Base-by-base conservation (phyloP, 225 moss, liverwort and hornwort genomes). In the Thuidium tamariscinum region DNA sequence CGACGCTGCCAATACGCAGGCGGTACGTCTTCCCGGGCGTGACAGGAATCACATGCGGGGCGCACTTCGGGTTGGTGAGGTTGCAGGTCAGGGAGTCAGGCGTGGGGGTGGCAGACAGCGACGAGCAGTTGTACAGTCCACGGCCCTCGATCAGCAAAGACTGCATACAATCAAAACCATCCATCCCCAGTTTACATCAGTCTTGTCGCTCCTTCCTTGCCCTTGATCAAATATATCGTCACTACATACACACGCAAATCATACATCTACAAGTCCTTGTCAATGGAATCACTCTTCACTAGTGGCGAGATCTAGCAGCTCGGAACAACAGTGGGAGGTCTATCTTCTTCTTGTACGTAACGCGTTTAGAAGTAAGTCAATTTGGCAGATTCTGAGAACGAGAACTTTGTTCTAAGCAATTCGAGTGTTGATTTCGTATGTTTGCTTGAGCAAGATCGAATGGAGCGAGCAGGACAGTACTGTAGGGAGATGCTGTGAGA, bases 1-100 rank as follows among this genome's bases (percentile, higher is more conserved):
- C 84, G 65, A 93, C 92, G 83, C 92, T 94, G 62, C 85, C 91
- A 41, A 94, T 85, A 44, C 93, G 92, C 69, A 93, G 66, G 68
- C 92, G 89, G 77, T 92, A 93, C 12, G 92, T 92, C 61, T 90
- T 93, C 8, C 94, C 94, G 26, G 88, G 83, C 15, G 87, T 83
- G 41, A 93, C 94, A 6, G 91, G 68, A 16, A 93, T 77, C 64
- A 89, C 85, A 81, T 89, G 89, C 5, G 94, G 92, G 60, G 82
- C 39, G 87, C 94, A 92, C 74, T 85, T 86, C 27, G 90, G 90
- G 77, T 72, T 88, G 79, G 77, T 87, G 17, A 88, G 81, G 41
- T 93, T 92, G 88, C 93, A 93, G n/a, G 84, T 82, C 76, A 92
- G 21, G 62, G 89, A 82, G 22, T 74, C 90, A 5, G 89, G 89